Base-by-base conservation (phyloP, 805 yeast species). In the Barnettozyma pratensis region DNA sequence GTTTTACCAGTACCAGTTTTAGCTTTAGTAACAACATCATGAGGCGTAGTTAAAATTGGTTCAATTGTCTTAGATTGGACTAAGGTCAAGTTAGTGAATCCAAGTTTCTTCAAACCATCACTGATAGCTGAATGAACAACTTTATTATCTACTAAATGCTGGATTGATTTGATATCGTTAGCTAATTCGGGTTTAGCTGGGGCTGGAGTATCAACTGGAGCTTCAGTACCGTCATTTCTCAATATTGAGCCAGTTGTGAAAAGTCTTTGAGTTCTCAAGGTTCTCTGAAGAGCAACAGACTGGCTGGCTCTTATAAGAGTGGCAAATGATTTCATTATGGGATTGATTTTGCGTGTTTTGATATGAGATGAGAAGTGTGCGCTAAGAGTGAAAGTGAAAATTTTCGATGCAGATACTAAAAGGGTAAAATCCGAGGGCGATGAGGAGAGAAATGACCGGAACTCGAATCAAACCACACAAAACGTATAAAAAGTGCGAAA, bases 1-100 rank as follows among this genome's bases (percentile, higher is more conserved):
- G 97, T 90, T 65, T 90, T 90, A 60, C 97, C 97, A 2, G 97
- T 90, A 64, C 97, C 97, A 4, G 97, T 90, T 65, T 88, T 88
- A 29, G 97, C 97, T 59, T 96, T 76, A 37, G 89, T 90, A 26
- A 90, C 88, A 39, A 88, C 72, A 54, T 92, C 91, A 14, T 72
- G 64, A n/a, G 75, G 70, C 37, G 72, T 70, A 12, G 70, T 59
- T 37, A 85, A 67, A 39, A 80, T 73, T 26, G 87, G 85, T 42
- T 74, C 69, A 41, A 86, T 73, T 10, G 90, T 72, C 54, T 74
- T 70, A 49, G 77, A 76, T 63, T 87, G 95, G 30, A 86, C 92
- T 4, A 82, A 77, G 1, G 94, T 86, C 55, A 87, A 71, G 10
- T 72, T 69, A 6, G 64, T 64, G 58, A 76, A 80, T 2, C 80